Evolutionary conservation across 805 yeast species (phyloP).

Genomic region (Ogataea henricii): DNA sequence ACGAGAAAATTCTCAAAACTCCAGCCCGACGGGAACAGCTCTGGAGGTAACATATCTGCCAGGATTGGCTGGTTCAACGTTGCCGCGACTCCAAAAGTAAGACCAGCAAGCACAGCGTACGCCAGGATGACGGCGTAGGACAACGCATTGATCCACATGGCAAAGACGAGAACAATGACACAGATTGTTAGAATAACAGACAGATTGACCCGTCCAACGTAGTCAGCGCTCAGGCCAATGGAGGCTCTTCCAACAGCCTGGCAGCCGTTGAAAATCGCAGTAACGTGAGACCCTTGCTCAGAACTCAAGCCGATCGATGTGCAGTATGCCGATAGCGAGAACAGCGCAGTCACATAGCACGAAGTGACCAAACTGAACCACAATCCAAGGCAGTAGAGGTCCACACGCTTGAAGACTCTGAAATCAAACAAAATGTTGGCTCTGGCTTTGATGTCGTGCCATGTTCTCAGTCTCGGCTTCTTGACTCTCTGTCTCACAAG

Average conservation of each 20-base stretch:
- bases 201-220: slow-evolving; percentile 48
- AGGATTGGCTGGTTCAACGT: slow-evolving; percentile 32
- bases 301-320: slow-evolving; percentile 47
- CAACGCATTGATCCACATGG: slow-evolving; percentile 45
- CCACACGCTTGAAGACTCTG: slow-evolving; percentile 19
- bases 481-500: slow-evolving; percentile 48
- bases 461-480: slow-evolving; percentile 15
- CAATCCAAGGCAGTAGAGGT: slow-evolving; percentile 19
- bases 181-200: slow-evolving; percentile 38
- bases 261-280: slow-evolving; percentile 48
- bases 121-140: slow-evolving; percentile 35
- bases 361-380: slow-evolving; percentile 39
- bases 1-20: slow-evolving; percentile 29
- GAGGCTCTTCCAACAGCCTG: slow-evolving; percentile 52
- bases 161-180: slow-evolving; percentile 42
- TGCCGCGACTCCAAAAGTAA: slow-evolving; percentile 46
- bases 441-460: slow-evolving; percentile 22
- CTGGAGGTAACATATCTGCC: slow-evolving; percentile 33
- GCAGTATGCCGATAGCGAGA: slow-evolving; percentile 51
- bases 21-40: slow-evolving; percentile 35
- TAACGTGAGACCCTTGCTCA: slow-evolving; percentile 46
- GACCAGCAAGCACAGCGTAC: slow-evolving; percentile 46
- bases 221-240: slow-evolving; percentile 50
- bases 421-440: slow-evolving; percentile 23
- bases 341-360: slow-evolving; percentile 47